Base-by-base conservation (phyloP, 148 eudicot species). In the Pharnaceum exiguum region DNA sequence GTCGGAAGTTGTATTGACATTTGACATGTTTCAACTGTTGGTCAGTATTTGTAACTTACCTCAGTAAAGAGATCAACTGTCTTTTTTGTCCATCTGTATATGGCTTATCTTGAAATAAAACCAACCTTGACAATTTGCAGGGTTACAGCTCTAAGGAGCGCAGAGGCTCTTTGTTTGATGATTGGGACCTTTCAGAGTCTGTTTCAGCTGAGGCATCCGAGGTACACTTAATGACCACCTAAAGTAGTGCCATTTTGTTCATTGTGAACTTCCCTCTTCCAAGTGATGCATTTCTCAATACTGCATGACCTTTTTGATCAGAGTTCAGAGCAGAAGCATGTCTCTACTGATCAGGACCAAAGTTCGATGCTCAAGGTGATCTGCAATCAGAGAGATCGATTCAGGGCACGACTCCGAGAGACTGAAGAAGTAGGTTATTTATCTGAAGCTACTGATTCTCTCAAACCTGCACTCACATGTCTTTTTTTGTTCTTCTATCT, bases 361-460 rank as follows among this genome's bases (percentile, higher is more conserved):
- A 89, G 76, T 78, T 89, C 99, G 50, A 94, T 94, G 99, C 89
- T 94, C 64, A 89, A 86, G 76, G 99, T 94, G 70, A 94, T 94
- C 35, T 94, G 99, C 79, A 89, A 77, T 70, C 99, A 94, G 76
- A 76, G 99, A 68, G 99, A 94, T 69, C 83, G 96, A 57, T 94
- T 94, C 56, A 79, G 99, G 51, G 74, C 89, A 55, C 93, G 99
- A 22, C 76, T 89, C 60, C 77, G 78, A 60, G 96, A 94, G 77
- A 84, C 96, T 62, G 99, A 94, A 76, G 96, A 94, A 88, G 99
- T 89, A 67, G 47, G 56, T 49, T 48, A 17, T 55, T 63, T 64
- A 28, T 32, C 2, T 29, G 25, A 49, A 31, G n/a, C 17, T 30
- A 5, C 13, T 16, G 32, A 19, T 12, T 31, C 31, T 46, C 25